Evolutionary conservation across 1,284 basidiomycete species (phyloP), one percentile per base, ranked within the genome.

Genomic region (Ganoderma boninense): DNA sequence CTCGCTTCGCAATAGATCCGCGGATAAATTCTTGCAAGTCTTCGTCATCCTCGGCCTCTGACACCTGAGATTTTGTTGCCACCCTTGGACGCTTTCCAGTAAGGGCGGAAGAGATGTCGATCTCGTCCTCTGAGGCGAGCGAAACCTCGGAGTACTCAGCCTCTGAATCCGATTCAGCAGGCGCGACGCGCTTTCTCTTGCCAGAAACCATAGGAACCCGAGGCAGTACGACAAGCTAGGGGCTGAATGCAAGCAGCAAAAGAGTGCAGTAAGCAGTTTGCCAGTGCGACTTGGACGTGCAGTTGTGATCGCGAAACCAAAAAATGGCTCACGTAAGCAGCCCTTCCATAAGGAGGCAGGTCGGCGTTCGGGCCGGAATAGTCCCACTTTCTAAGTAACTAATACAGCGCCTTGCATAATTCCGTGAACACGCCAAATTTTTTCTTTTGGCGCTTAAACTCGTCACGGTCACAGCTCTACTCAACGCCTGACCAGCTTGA

Each of bases 1-100:
- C 86, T 42, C 90, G 82, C 78, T 90, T 92, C 11, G 86, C 78
- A 62, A 93, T 92, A 40, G 91, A 89, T 11, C 87, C 82, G 59
- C 87, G 84, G 26, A 95, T 89, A 64, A 94, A 87, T 20, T 87
- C 82, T 59, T 85, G 83, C 62, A 93, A 83, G 5, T 87, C 88
- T 52, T 90, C 90, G 65, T 87, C 87, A 32, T 83, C 80, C 4
- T 80, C 79, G 10, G 74, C 79, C 18, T 80, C 78, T 14, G 29
- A 44, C 56, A 49, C 62, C 59, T 66, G 73, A 71, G 35, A 69
- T 65, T 64, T 75, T 71, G 44, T 71, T 60, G 75, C 67, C 38
- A 74, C 54, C 68, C 75, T 81, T n/a, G 76, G 73, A 43, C 77
- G 80, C 63, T 82, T 82, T 13, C 80, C 80, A 26, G 83, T 79